Evolutionary conservation across 1,284 basidiomycete species (phyloP), one percentile per base, ranked within the genome.

Genomic region (Ustilago crameri): DNA sequence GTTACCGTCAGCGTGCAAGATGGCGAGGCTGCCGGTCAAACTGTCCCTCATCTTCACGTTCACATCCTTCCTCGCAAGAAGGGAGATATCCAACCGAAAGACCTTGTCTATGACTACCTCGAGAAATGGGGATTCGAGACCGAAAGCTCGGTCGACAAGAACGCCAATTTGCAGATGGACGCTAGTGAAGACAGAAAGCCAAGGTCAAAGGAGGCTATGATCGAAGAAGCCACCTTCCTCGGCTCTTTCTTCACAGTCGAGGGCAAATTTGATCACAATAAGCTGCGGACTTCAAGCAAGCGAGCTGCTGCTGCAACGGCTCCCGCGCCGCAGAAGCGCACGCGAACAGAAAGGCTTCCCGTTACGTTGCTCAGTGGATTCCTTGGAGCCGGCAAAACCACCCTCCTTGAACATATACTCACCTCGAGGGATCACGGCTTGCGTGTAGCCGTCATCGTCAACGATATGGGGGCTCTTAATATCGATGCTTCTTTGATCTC

Each of bases 361-460:
- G 86, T 86, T 20, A 86, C 86, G 8, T 81, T 86, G 9, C 74
- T 86, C 5, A 82, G 79, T 26, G 85, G 85, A 5, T 86, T 86
- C 76, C 70, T 86, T 24, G 86, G 86, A 0, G 76, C 80, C 3
- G 86, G 86, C n/a, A 87, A 86, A 77, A 86, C 85, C 9, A 86
- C 85, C 3, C 71, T 86, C 17, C 75, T 87, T 2, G 82, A 84
- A 35, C 80, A 85, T 64, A 85, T 87, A 51, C 79, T 87, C 34
- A 84, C 83, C 34, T 81, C 77, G 10, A 83, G 78, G 34, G 82
- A 85, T 37, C 86, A 86, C 47, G 84, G 84, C 3, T 61, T 85
- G 26, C 78, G 83, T 37, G 82, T 84, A 45, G 84, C 74, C 9
- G 82, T 85, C 17, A 85, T 86, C 35, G 84, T 86, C 35, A 87